Evolutionary conservation across 129 eudicot genomes (phyloP).

Genomic region (Oenanthe sinensis): DNA sequence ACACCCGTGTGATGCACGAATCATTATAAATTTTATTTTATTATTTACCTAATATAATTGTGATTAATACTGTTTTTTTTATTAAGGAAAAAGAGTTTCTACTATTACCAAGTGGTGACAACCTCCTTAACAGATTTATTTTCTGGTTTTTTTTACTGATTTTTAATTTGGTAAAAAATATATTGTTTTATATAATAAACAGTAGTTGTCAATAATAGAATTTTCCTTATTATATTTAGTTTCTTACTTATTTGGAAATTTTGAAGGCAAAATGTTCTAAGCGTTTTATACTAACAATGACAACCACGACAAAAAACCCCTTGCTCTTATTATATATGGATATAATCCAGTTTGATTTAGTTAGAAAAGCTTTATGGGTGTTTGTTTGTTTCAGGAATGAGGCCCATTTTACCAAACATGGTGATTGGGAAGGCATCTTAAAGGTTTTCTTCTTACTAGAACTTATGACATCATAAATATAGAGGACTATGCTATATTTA

Average conservation of each 20-base stretch:
- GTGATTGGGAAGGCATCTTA: constrained; percentile 89
- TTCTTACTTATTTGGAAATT: not conserved
- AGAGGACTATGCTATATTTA: not conserved
- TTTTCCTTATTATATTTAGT: not conserved
- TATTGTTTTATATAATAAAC: not conserved
- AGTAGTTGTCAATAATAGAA: not conserved
- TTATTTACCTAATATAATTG: not conserved
- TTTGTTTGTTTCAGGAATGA: constrained; percentile 59
- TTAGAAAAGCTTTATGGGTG: not conserved
- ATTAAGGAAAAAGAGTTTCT: not conserved
- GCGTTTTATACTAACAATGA: too few species aligned
- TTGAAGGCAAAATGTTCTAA: not conserved
- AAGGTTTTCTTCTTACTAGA: constrained; percentile 45
- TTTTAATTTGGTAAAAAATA: not conserved
- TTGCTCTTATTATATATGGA: not conserved
- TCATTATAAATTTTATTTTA: not conserved
- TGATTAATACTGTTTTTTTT: not conserved
- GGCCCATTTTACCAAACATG: constrained; percentile 64
- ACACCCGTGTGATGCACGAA: not conserved
- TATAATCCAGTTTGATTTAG: not conserved
- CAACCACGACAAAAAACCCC: not conserved
- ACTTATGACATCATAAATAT: not conserved
- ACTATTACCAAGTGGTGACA: not conserved
- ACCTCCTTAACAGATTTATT: not conserved
- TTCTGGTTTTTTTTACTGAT: not conserved